phyloP scores from a whole-genome alignment of 805 yeast genomes.

The Candida koratica region DNA sequence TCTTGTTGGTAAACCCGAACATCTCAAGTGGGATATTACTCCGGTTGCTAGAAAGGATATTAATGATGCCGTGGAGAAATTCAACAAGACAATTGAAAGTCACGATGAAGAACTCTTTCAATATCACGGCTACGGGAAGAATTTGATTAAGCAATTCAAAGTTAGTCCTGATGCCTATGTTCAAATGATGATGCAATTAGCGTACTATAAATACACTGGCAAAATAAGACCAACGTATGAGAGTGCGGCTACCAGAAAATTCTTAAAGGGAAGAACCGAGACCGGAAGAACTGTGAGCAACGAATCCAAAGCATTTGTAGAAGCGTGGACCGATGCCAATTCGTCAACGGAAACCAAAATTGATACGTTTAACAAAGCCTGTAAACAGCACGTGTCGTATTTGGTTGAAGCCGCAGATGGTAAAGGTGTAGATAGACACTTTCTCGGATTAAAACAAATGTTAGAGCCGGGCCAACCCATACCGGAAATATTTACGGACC shows the following conservation, averaged over 20 bases:
- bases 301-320: conserved; percentile 67
- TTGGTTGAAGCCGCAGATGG: conserved; percentile 79
- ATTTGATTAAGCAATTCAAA: conserved; percentile 76
- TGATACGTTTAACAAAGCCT: conserved; percentile 65
- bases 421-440: conserved; percentile 88
- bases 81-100: conserved; percentile 52
- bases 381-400: conserved; percentile 68
- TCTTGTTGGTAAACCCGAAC: conserved; percentile 14
- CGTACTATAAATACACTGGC: conserved; percentile 80
- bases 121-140: conserved; percentile 82
- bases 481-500: conserved; percentile 71
- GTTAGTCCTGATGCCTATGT: conserved; percentile 90
- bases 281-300: conserved; percentile 80
- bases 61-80: conserved; percentile 50
- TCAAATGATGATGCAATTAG: conserved; percentile 88
- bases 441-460: conserved; percentile 81
- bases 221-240: conserved; percentile 87
- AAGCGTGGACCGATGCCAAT: conserved; percentile 61
- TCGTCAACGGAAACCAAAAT: conserved; percentile 55
- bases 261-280: conserved; percentile 88
- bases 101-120: conserved; percentile 79
- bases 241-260: conserved; percentile 90
- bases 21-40: conserved; percentile 55
- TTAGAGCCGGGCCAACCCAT: conserved; percentile 52
- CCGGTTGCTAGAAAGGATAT: conserved; percentile 51